A percentile compares a stretch with the other conserved stretches of the same genome.
Conservation (phyloP, 1,284 basidiomycete species). For the Erythrobasidium hasegawianum region DNA sequence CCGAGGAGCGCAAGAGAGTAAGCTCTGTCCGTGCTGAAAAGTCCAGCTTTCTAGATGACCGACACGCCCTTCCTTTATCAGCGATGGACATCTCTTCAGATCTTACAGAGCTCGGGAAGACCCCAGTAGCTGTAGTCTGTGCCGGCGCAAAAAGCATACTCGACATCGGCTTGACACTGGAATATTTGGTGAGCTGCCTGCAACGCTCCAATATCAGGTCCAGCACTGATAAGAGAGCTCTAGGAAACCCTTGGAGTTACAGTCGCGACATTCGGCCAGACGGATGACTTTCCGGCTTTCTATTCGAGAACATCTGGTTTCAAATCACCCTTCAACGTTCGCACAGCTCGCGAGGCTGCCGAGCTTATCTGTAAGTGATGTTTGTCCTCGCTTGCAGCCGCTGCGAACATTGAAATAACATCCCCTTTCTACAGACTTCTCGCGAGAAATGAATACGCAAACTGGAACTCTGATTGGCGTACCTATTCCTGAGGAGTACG, state of each 20-base stretch:
- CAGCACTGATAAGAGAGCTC: background rate
- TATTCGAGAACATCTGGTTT: slow-evolving; percentile 80
- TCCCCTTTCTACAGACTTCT: slow-evolving; percentile 36
- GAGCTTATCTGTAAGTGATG: slow-evolving; percentile 59
- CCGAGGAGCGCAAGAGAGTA: slow-evolving; percentile 81
- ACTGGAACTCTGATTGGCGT: slow-evolving; percentile 79
- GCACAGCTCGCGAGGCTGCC: slow-evolving; percentile 63
- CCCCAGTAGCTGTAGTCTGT: slow-evolving; percentile 83
- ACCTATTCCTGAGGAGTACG: slow-evolving; percentile 78
- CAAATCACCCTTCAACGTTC: slow-evolving; percentile 53
- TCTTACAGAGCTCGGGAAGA: slow-evolving; percentile 72
- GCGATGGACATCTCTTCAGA: slow-evolving; percentile 96
- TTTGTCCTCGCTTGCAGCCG: too few relatives aligned
- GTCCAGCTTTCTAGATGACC: background rate
- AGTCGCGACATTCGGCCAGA: slow-evolving; percentile 72
- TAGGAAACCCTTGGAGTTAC: slow-evolving; percentile 96
- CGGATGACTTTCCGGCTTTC: slow-evolving; percentile 87
- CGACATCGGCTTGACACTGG: slow-evolving; percentile 86
- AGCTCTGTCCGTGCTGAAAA: slow-evolving; percentile 44
- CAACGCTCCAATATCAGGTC: too few relatives aligned
- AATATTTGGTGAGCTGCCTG: slow-evolving; percentile 89
- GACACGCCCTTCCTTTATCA: slow-evolving; percentile 50
- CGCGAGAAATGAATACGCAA: slow-evolving; percentile 58
- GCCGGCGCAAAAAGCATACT: slow-evolving; percentile 94
- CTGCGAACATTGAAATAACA: too few relatives aligned